These are phyloP conservation scores for Phytomonas serpens DNA, from an alignment of 208 protist genomes.

Conservation along the genomic window DNA sequence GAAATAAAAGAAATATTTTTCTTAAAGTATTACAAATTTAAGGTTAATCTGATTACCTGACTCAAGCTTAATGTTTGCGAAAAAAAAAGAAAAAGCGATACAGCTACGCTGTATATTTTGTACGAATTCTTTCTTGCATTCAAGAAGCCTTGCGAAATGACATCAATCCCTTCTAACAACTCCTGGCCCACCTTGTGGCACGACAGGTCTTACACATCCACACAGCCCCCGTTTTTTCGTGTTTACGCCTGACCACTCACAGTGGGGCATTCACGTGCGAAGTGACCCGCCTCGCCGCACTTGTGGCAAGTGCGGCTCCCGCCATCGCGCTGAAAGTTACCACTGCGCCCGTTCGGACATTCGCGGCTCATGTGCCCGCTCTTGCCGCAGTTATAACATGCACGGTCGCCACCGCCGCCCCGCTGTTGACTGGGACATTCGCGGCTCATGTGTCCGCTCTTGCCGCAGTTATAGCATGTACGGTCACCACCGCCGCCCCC, in stretches of 20 bases:
- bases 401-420: constrained; percentile 47
- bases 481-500: constrained; percentile 39
- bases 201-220: neutral
- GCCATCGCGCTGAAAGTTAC: neutral
- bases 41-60: neutral
- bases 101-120: neutral
- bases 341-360: constrained; percentile 46
- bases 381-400: constrained; percentile 73
- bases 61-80: neutral
- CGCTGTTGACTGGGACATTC: constrained; percentile 62
- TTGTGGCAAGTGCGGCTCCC: constrained; percentile 45
- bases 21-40: neutral
- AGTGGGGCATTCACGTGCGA: constrained; percentile 56
- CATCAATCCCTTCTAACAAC: neutral
- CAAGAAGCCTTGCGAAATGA: neutral
- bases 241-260: neutral
- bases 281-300: constrained; percentile 77
- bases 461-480: constrained; percentile 83
- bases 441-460: constrained; percentile 68
- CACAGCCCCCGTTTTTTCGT: constrained; percentile 14
- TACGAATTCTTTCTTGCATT: neutral
- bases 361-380: constrained; percentile 71
- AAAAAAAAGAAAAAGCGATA: neutral
- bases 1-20: neutral
- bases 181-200: neutral